Percentiles rank a stretch among this genome's conserved stretches.
Conservation (phyloP, 129 eudicot genomes). For the Tagetes erecta region DNA sequence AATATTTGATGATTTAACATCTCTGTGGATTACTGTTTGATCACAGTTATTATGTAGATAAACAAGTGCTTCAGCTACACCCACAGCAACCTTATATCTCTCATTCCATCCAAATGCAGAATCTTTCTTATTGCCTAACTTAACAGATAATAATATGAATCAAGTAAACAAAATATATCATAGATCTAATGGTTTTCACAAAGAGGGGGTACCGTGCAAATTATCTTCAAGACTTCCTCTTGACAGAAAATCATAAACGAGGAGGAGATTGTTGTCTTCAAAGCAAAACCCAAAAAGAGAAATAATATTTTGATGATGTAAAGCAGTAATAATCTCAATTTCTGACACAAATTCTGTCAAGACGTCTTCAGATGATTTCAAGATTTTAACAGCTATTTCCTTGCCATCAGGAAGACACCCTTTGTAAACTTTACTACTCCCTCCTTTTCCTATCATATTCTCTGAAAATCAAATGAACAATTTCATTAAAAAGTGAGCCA, state of each 20-base stretch:
- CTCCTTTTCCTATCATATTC: conserved; percentile 90
- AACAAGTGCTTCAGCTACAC: conserved; percentile 64
- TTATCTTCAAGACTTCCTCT: conserved; percentile 94
- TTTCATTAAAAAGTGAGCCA: neutral
- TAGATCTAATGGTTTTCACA: neutral
- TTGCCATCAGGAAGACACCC: conserved; percentile 73
- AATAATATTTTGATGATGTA: conserved; percentile 77
- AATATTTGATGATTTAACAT: conserved; percentile 92
- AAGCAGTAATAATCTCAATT: conserved; percentile 55
- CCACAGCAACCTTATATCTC: conserved; percentile 68
- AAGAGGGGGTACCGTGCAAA: conserved; percentile 58
- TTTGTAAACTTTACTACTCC: conserved; percentile 78
- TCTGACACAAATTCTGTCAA: conserved; percentile 42
- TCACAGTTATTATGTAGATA: conserved; percentile 49
- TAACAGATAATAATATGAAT: neutral
- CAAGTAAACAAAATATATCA: neutral
- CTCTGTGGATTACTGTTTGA: conserved; percentile 75
- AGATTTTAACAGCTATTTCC: conserved; percentile 43
- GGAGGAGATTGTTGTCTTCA: conserved; percentile 70
- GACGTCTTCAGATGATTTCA: conserved; percentile 41
- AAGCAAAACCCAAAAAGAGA: conserved; percentile 85
- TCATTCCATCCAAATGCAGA: conserved; percentile 60
- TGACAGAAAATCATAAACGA: conserved; percentile 83
- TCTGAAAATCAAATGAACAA: conserved; percentile 42
- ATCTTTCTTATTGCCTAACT: conserved; percentile 40